A percentile compares a stretch with the other conserved stretches of the same genome.
These are phyloP conservation scores for Plenodomus biglobosus DNA, from an alignment of 2,329 filamentous ascomycete species.

Conservation along the genomic window DNA sequence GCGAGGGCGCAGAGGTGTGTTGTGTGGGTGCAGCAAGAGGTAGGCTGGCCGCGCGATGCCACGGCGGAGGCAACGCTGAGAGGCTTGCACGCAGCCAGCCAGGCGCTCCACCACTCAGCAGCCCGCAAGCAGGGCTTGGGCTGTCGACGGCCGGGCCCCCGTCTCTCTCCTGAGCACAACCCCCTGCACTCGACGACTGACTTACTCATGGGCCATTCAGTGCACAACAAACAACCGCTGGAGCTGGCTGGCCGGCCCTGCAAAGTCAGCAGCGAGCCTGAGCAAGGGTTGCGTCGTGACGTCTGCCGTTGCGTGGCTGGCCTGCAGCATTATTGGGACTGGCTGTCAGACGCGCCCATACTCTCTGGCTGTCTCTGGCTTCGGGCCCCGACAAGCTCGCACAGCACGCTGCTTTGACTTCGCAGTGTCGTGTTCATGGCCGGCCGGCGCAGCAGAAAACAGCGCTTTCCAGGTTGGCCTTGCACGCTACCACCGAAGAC, in stretches of 20 bases:
- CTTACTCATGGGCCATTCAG: neutral
- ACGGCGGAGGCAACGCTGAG: conserved; percentile 1
- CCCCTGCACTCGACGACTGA: neutral
- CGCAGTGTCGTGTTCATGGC: neutral
- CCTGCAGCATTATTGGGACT: too few species aligned
- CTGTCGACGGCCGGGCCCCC: conserved; percentile 15
- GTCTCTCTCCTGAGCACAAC: conserved; percentile 21
- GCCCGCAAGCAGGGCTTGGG: conserved; percentile 17
- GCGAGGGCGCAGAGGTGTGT: conserved; percentile 12
- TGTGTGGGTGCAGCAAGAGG: conserved; percentile 9
- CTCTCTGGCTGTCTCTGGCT: too few species aligned
- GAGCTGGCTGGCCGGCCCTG: too few species aligned
- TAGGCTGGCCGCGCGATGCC: conserved; percentile 14
- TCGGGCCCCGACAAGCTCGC: too few species aligned
- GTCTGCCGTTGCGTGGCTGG: neutral
- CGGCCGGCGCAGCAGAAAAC: conserved; percentile 6
- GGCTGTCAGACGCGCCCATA: too few species aligned
- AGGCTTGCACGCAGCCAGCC: conserved; percentile 19
- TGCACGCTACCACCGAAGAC: too few species aligned
- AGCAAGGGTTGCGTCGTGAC: too few species aligned
- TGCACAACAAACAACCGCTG: too few species aligned
- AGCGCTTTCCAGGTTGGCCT: neutral
- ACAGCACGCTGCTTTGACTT: neutral
- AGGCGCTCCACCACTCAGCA: conserved; percentile 22
- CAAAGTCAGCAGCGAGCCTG: neutral